Evolutionary conservation across 2,329 filamentous ascomycete species (phyloP), one percentile per base, ranked within the genome.

Genomic region (Lasiodiplodia sp.): DNA sequence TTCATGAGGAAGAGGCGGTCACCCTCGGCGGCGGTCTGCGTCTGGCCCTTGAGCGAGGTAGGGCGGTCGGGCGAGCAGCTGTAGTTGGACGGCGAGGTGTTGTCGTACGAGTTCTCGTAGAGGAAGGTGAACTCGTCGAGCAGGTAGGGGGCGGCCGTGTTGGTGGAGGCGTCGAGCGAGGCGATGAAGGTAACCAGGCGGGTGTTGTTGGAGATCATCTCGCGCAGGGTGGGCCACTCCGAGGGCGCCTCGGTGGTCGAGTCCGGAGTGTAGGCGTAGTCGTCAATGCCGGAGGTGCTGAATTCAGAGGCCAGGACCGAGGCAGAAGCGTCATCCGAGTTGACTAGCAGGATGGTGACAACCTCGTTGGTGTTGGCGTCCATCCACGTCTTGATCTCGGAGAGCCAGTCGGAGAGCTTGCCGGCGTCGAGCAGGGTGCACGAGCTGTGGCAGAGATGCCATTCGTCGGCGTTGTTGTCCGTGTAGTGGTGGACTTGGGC

Each of bases 21-120:
- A 1, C 82, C 81, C 0, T 82, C 75, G 49, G 91, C 75, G 6
- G 90, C 91, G 0, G 76, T 75, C 70, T 1, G 81, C 74, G 31
- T 84, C 72, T 34, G 31, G 60, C 85, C 84, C 23, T 79, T 75
- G 38, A 87, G 78, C 10, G 79, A 77, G 10, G 83, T 78, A 0
- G 91, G 91, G 0, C 91, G 87, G 75, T 91, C 84, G 8, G 91
- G 82, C 0, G 83, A 85, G 83, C 91, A 94, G 80, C 88, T 89
- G 83, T 93, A 93, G 75, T 87, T 87, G 1, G 81, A 78, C 1
- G 87, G 78, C 16, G 83, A 81, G 8, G 85, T 87, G 57, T 91
- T 86, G 63, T 91, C 87, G 77, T 86, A 93, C 4, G 83, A 76
- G 18, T 88, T 93, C 79, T 93, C 91, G 79, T 92, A 93, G 70